phyloP scores from a whole-genome alignment of 768 basidiomycete species.

The Phylloporus scabripes region DNA sequence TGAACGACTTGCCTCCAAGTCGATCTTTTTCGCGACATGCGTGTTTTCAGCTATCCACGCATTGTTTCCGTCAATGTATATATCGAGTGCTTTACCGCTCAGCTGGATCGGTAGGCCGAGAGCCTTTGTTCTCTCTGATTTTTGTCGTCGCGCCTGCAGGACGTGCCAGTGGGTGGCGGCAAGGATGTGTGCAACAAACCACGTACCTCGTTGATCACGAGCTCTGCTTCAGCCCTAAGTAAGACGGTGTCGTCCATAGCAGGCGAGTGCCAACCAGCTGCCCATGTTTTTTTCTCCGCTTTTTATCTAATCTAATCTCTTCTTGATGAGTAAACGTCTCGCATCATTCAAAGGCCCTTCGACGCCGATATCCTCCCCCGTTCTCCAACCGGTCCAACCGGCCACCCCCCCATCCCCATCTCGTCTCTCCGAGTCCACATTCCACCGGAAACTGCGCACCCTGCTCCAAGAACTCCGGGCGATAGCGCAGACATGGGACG shows the following conservation, averaged over 20 bases:
- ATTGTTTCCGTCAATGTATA: conserved; percentile 56
- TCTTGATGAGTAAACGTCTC: conserved; percentile 48
- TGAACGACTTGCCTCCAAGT: conserved; percentile 57
- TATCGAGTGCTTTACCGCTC: conserved; percentile 64
- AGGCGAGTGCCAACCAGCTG: too few species aligned
- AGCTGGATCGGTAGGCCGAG: conserved; percentile 79
- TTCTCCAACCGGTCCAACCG: conserved; percentile 36
- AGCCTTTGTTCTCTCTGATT: conserved; percentile 62
- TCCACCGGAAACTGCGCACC: conserved; percentile 71
- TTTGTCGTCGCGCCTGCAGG: conserved; percentile 61
- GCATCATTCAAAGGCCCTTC: conserved; percentile 80
- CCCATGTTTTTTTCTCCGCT: too few species aligned
- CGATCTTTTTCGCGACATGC: conserved; percentile 62
- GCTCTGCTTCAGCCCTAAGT: conserved; percentile 29
- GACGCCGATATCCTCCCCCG: conserved; percentile 65
- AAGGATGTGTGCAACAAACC: not conserved
- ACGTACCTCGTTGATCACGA: conserved; percentile 27
- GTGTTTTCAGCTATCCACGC: conserved; percentile 92
- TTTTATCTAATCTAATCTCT: conserved; percentile 22
- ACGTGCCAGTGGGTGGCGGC: not conserved
- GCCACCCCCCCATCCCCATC: conserved; percentile 39
- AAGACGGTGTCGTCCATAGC: conserved; percentile 26
- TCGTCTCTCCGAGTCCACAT: conserved; percentile 57
- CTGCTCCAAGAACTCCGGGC: conserved; percentile 62
- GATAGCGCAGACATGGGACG: conserved; percentile 73